Percentiles rank a stretch among this genome's conserved stretches.
Conservation (phyloP, 164 flowering plant genomes). For the Vitis rupestris region DNA sequence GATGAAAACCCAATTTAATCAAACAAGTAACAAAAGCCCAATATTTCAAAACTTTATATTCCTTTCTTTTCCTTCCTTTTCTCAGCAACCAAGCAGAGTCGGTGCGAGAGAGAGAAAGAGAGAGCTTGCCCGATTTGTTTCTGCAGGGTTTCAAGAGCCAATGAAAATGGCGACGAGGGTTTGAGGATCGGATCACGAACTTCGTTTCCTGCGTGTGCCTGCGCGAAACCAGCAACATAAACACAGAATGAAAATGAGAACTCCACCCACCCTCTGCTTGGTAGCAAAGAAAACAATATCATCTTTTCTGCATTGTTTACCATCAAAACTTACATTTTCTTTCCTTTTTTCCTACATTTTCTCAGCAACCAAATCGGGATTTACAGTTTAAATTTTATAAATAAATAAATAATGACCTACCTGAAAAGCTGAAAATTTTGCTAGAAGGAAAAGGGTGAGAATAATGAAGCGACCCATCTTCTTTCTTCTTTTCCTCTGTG, state of each 20-base stretch:
- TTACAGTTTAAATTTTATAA: no score
- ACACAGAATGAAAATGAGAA: neutral
- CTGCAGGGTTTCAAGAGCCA: conserved; percentile 49
- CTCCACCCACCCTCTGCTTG: neutral
- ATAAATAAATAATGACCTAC: no score
- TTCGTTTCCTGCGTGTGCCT: conserved; percentile 12
- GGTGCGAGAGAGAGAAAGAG: neutral
- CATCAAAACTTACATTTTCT: no score
- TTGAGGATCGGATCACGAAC: neutral
- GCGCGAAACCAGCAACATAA: neutral
- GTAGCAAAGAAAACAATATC: neutral
- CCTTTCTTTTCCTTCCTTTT: conserved; percentile 1
- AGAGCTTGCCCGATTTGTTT: conserved; percentile 43
- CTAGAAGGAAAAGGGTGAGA: no score
- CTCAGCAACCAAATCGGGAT: no score
- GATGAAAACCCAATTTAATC: neutral
- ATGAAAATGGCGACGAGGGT: conserved; percentile 34
- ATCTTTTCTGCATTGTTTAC: no score
- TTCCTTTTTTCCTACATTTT: neutral
- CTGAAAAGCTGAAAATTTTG: no score
- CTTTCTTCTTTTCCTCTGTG: no score
- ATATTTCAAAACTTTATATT: neutral
- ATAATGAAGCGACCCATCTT: no score
- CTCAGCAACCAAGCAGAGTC: neutral
- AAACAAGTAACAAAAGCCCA: neutral